Conservation (phyloP, 2,329 filamentous ascomycete genomes). For the Fusarium albidum region DNA sequence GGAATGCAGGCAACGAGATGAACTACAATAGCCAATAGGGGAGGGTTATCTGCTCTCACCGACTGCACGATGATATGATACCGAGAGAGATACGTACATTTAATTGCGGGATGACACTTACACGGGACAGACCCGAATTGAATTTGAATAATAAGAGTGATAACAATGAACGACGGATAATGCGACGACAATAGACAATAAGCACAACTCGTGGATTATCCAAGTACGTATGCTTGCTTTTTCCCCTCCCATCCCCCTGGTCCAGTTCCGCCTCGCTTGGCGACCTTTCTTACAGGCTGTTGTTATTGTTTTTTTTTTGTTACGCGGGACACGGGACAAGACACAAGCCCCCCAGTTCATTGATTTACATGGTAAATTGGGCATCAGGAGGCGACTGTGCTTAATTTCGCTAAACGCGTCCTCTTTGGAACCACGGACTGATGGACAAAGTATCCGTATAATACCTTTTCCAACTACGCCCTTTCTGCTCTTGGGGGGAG, state of each 20-base stretch:
- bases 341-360: constrained; percentile 29
- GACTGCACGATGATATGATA: no score
- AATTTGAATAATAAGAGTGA: no score
- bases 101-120: no score
- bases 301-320: constrained; percentile 11
- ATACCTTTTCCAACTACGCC: not conserved
- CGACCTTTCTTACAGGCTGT: constrained; percentile 14
- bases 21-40: no score
- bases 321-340: no score
- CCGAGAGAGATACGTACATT: no score
- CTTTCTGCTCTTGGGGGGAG: not conserved
- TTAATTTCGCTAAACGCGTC: constrained; percentile 11
- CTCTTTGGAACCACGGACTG: not conserved
- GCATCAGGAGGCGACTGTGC: constrained; percentile 5
- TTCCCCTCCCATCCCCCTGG: constrained; percentile 14
- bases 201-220: no score
- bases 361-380: constrained; percentile 30
- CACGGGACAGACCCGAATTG: no score
- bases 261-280: constrained; percentile 13
- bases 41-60: no score
- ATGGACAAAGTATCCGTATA: not conserved
- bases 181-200: no score
- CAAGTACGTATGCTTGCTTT: not conserved
- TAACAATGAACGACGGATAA: no score
- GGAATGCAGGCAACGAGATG: no score